Evolutionary conservation across 1,284 basidiomycete genomes (phyloP).

Genomic region (Sanghuangporus sanghuang): DNA sequence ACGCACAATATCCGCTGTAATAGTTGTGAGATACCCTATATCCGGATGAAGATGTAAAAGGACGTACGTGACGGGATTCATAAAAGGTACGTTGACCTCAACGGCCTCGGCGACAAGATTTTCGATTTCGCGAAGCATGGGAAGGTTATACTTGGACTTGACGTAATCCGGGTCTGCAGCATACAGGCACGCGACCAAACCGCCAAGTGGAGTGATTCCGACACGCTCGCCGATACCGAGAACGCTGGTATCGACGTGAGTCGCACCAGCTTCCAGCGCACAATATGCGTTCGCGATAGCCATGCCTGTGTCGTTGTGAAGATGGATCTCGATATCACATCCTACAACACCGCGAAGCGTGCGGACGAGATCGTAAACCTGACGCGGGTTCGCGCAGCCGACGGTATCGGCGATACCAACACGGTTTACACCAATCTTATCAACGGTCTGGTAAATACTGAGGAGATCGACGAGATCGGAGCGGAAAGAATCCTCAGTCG

Average conservation of each 20-base stretch:
- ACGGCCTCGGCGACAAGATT: conserved; percentile 99
- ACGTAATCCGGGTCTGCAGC: conserved; percentile 97
- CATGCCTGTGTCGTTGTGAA: conserved; percentile 99
- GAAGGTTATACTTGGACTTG: conserved; percentile 98
- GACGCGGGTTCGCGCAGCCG: conserved; percentile 96
- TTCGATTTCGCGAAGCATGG: conserved; percentile 97
- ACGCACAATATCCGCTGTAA: conserved; percentile 91
- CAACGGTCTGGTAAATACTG: conserved; percentile 98
- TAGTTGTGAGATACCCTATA: neutral
- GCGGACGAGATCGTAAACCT: conserved; percentile 97
- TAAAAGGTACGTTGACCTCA: conserved; percentile 97
- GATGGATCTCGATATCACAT: conserved; percentile 97
- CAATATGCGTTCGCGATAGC: conserved; percentile 99
- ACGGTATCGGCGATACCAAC: conserved; percentile 99
- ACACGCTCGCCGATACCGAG: conserved; percentile 99
- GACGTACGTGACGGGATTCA: conserved; percentile 84
- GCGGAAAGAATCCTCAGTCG: conserved; percentile 99
- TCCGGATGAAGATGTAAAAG: neutral
- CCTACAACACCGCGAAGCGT: conserved; percentile 93
- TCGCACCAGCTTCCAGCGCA: conserved; percentile 97
- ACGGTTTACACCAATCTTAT: conserved; percentile 99
- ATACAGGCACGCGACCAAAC: conserved; percentile 95
- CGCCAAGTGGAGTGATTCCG: conserved; percentile 97
- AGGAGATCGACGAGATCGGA: conserved; percentile 98
- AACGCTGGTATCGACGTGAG: conserved; percentile 95